These are phyloP conservation scores for Ophiostoma montium DNA, from an alignment of 2,329 filamentous ascomycete genomes.

Conservation along the genomic window DNA sequence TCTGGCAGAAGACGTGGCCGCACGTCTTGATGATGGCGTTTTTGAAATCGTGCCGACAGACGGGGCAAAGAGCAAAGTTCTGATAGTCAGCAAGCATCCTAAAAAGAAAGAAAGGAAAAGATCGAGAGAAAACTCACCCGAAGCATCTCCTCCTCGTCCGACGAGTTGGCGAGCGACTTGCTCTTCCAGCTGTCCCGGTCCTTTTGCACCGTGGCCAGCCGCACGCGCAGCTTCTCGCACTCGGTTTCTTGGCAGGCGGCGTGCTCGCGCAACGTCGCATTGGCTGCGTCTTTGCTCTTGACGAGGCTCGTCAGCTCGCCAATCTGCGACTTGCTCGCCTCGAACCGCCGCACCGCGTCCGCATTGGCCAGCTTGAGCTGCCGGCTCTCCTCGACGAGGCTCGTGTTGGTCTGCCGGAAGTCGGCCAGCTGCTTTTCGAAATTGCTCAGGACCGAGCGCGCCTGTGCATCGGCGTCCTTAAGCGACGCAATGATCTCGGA, in stretches of 20 bases:
- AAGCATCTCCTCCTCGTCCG: constrained; percentile 71
- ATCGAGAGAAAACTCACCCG: constrained; percentile 54
- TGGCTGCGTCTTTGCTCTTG: constrained; percentile 56
- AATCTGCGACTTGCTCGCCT: constrained; percentile 62
- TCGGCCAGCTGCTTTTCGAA: constrained; percentile 85
- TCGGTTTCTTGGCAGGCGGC: constrained; percentile 56
- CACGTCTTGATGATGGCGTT: constrained; percentile 88
- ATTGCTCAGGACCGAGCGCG: constrained; percentile 61
- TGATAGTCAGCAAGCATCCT: constrained; percentile 23
- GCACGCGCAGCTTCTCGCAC: constrained; percentile 63
- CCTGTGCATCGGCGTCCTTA: constrained; percentile 76
- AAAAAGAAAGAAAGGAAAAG: not conserved
- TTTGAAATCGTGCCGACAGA: constrained; percentile 88
- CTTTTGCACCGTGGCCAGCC: constrained; percentile 65
- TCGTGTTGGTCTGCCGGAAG: constrained; percentile 62
- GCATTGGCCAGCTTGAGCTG: constrained; percentile 56
- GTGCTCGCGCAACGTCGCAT: constrained; percentile 36
- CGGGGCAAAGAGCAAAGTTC: constrained; percentile 73
- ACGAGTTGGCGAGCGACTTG: constrained; percentile 68
- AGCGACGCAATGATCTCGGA: constrained; percentile 87
- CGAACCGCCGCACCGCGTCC: constrained; percentile 55
- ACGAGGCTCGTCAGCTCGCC: constrained; percentile 61
- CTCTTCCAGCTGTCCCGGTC: constrained; percentile 76
- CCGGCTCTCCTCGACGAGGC: constrained; percentile 57
- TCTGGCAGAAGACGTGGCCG: constrained; percentile 85